Base-by-base conservation (phyloP, 768 basidiomycete genomes). In the Mrakia gelida region DNA sequence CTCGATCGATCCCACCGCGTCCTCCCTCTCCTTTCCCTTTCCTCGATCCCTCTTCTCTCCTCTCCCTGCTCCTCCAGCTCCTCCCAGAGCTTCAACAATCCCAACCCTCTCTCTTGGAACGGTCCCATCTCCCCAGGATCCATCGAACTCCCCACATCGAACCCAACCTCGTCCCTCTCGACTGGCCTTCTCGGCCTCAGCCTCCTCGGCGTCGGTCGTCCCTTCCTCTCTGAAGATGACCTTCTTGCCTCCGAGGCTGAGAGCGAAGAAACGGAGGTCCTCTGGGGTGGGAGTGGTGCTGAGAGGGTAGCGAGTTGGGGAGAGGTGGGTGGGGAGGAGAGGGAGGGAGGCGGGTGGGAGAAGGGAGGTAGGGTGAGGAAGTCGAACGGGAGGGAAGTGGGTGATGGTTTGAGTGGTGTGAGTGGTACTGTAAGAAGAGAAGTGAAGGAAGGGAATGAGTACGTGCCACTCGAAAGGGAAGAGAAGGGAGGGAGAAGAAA, bases 141-240 rank as follows among this genome's bases (percentile, higher is more conserved):
- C 75, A 10, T 70, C 70, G 28, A 62, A 59, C 41, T 30, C 26
- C 18, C 70, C 59, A 16, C 52, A 49, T 26, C 76, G 32, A n/a
- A 41, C 52, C 76, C 76, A 77, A 5, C 76, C 76, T 26, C 41
- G 38, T 11, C 76, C 76, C n/a, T 63, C 41, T n/a, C 59, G 32
- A 8, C 30, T 43, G 21, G 49, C 68, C 59, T 43, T 49, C 70
- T 71, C 70, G 18, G 56, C 70, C 6, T 56, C 76, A 59, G 41
- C 56, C 59, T 71, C 76, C 41, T 71, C 52, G 8, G 49, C 75
- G 52, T 71, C 75, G 52, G 49, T 28, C 0, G 28, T 56, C 10
- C 32, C 78, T 38, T 79, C 74, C 73, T 79, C 74, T 26, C 68
- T 28, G 62, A 79, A 79, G 41, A 79, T 38, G 56, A 79, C 78